Percentiles rank a stretch among this genome's conserved stretches.
phyloP scores from a whole-genome alignment of 1,284 basidiomycete species.

The Leucoagaricus sp. region DNA sequence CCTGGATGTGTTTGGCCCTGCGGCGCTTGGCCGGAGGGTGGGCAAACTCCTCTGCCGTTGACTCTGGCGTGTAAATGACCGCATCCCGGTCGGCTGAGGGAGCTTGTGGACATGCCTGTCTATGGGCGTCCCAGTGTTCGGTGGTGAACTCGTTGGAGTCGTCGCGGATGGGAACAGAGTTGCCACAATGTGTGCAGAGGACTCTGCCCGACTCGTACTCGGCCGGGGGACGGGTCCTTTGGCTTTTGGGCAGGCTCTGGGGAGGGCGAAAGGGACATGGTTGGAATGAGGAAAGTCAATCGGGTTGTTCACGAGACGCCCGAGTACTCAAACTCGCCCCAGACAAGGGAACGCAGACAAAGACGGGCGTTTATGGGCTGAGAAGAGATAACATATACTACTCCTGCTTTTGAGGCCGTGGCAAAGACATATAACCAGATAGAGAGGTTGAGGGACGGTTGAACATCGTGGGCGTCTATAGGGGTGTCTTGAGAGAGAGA shows the following conservation, averaged over 20 bases:
- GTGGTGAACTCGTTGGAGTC: constrained; percentile 63
- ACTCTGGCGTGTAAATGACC: constrained; percentile 16
- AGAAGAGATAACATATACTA: too few species aligned
- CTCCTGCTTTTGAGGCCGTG: too few species aligned
- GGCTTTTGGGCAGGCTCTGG: background rate
- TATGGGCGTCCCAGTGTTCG: constrained; percentile 70
- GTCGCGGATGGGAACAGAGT: constrained; percentile 63
- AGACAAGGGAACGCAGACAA: too few species aligned
- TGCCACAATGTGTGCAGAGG: constrained; percentile 61
- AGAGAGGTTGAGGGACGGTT: too few species aligned
- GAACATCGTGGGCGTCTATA: too few species aligned
- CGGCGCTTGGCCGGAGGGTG: constrained; percentile 60
- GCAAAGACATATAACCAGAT: too few species aligned
- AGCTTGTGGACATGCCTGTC: constrained; percentile 19
- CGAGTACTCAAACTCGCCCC: too few species aligned
- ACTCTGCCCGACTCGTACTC: constrained; percentile 61
- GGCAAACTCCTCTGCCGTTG: constrained; percentile 17
- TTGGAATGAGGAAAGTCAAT: constrained; percentile 19
- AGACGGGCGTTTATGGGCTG: too few species aligned
- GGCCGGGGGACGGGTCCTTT: constrained; percentile 21
- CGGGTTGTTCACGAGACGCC: too few species aligned
- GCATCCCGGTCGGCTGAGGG: background rate
- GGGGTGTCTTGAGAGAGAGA: too few species aligned
- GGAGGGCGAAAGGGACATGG: constrained; percentile 17
- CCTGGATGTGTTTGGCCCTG: constrained; percentile 74